phyloP scores from a whole-genome alignment of 805 yeast genomes.

The Kregervanrija fluxuum region DNA sequence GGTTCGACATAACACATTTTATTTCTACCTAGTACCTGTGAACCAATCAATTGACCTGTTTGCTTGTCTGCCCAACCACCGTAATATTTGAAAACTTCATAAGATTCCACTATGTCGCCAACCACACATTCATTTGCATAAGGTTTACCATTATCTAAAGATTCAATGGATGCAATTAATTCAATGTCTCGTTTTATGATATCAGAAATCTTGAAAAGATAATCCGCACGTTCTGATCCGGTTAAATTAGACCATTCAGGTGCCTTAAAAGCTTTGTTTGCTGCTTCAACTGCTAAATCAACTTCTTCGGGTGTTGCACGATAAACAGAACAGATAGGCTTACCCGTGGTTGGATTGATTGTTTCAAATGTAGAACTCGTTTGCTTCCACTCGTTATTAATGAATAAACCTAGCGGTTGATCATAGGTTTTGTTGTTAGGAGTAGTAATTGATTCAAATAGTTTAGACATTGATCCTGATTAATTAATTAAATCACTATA shows the following conservation, averaged over 20 bases:
- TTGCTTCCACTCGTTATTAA: slow-evolving; percentile 45
- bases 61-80: slow-evolving; percentile 80
- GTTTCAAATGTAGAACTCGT: slow-evolving; percentile 20
- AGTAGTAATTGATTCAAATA: slow-evolving; percentile 21
- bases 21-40: slow-evolving; percentile 26
- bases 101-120: slow-evolving; percentile 25
- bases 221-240: slow-evolving; percentile 47
- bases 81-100: slow-evolving; percentile 48
- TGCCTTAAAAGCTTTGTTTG: slow-evolving; percentile 48
- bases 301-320: slow-evolving; percentile 54
- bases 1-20: slow-evolving; percentile 48
- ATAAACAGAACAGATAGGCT: slow-evolving; percentile 48
- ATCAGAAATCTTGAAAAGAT: slow-evolving; percentile 43
- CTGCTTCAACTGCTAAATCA: slow-evolving; percentile 60
- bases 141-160: slow-evolving; percentile 54
- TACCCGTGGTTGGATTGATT: slow-evolving; percentile 42
- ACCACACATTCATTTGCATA: slow-evolving; percentile 38
- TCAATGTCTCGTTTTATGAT: slow-evolving; percentile 44
- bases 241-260: slow-evolving; percentile 40
- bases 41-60: slow-evolving; percentile 49
- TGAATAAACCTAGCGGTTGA: slow-evolving; percentile 47
- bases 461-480: slow-evolving; percentile 8
- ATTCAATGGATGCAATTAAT: slow-evolving; percentile 45
- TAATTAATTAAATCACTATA: neutral
- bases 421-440: slow-evolving; percentile 25